Percentiles rank a stretch among this genome's conserved stretches.
Conservation (phyloP, 768 basidiomycete genomes). For the Russula olivacea region DNA sequence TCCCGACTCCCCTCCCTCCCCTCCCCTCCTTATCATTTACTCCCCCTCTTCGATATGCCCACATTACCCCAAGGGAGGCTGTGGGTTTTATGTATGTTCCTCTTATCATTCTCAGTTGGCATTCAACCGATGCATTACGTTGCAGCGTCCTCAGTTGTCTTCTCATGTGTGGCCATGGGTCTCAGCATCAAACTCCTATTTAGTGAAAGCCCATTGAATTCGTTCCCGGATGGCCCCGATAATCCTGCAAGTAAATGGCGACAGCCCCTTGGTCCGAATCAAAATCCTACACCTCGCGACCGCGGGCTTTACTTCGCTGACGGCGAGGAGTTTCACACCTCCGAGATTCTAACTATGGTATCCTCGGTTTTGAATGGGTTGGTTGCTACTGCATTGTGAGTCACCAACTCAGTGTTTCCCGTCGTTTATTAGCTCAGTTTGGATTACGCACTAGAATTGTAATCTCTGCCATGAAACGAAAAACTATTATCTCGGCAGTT, state of each 20-base stretch:
- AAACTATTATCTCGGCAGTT: constrained; percentile 8
- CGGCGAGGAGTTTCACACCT: neutral
- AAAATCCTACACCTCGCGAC: neutral
- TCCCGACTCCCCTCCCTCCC: neutral
- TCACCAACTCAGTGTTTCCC: neutral
- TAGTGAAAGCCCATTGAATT: too few species aligned
- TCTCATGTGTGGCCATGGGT: constrained; percentile 12
- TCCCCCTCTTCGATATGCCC: constrained; percentile 5
- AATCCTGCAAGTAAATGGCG: neutral
- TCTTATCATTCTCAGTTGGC: neutral
- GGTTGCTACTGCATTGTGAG: neutral
- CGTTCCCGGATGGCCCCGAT: accelerated
- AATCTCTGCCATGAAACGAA: neutral
- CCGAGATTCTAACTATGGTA: neutral
- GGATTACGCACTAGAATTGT: neutral
- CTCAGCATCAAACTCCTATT: constrained; percentile 10
- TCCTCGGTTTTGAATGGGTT: constrained; percentile 1
- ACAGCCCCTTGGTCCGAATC: neutral
- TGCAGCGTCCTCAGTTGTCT: constrained; percentile 8
- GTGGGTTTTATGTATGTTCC: constrained; percentile 10
- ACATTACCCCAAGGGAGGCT: constrained; percentile 14
- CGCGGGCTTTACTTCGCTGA: neutral
- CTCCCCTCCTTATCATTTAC: neutral
- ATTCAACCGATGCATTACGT: neutral
- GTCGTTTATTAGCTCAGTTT: neutral